phyloP scores from a whole-genome alignment of 2,329 filamentous ascomycete genomes.

The Simplicillium sp. region DNA sequence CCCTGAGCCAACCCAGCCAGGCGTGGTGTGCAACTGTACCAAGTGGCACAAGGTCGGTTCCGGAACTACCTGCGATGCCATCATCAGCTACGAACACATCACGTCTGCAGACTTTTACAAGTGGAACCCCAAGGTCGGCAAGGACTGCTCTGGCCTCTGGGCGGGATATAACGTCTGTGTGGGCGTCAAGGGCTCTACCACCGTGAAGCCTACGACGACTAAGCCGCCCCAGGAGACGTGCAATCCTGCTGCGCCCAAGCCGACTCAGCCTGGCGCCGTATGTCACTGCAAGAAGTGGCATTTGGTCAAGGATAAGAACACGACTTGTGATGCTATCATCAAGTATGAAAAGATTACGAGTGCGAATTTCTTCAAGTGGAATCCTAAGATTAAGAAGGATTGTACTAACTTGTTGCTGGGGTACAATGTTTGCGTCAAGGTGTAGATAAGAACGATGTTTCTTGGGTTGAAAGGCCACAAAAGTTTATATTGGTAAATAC shows the following conservation, averaged over 20 bases:
- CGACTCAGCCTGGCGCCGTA: background rate
- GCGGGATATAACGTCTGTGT: slow-evolving; percentile 7
- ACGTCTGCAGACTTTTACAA: background rate
- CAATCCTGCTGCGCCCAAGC: background rate
- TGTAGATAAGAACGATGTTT: no score
- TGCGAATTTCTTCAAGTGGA: background rate
- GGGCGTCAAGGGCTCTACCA: background rate
- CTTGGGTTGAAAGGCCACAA: no score
- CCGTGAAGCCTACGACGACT: background rate
- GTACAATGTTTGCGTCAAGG: background rate
- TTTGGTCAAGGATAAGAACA: background rate
- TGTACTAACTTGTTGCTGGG: background rate
- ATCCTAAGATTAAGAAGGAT: background rate
- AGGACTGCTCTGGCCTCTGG: slow-evolving; percentile 7
- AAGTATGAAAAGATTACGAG: background rate
- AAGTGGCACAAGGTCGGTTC: background rate
- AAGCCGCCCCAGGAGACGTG: background rate
- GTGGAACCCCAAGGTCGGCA: slow-evolving; percentile 7
- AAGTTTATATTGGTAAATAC: no score
- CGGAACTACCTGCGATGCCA: background rate
- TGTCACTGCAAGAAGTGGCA: background rate
- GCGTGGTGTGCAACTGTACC: background rate
- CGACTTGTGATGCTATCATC: background rate
- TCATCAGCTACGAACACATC: background rate
- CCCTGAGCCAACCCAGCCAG: background rate